These are phyloP conservation scores for Fusarium graminum DNA, from an alignment of 2,329 filamentous ascomycete genomes.

Conservation along the genomic window DNA sequence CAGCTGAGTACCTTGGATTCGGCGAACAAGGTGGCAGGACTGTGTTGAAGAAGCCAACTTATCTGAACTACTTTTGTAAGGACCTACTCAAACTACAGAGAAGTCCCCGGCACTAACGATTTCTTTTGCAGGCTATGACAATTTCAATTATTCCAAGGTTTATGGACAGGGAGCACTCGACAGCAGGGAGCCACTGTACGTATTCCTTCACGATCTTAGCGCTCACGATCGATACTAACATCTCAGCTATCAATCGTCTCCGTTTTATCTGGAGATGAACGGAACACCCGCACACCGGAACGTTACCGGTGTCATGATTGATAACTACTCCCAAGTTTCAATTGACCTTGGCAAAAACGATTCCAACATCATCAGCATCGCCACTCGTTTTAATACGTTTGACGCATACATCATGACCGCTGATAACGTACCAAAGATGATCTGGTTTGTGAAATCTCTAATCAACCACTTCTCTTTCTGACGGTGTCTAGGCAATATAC, in stretches of 20 bases:
- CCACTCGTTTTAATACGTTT: constrained; percentile 14
- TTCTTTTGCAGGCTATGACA: not conserved
- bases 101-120: no score
- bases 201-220: fast-evolving
- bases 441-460: not conserved
- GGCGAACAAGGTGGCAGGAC: constrained; percentile 12
- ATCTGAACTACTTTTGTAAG: constrained; percentile 14
- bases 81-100: no score
- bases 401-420: not conserved
- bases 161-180: constrained; percentile 5
- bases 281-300: not conserved
- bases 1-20: constrained; percentile 1
- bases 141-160: constrained; percentile 2
- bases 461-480: fast-evolving
- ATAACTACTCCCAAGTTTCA: constrained; percentile 2
- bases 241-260: not conserved
- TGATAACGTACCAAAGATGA: constrained; percentile 1
- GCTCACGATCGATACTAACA: fast-evolving
- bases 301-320: not conserved
- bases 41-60: constrained; percentile 1
- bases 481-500: not conserved
- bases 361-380: constrained; percentile 3
- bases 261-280: constrained; percentile 11
- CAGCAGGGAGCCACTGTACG: constrained; percentile 8
- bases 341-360: constrained; percentile 8